Evolutionary conservation across 2,329 filamentous ascomycete species (phyloP), one percentile per base, ranked within the genome.

Genomic region (Dendryphion nanum): DNA sequence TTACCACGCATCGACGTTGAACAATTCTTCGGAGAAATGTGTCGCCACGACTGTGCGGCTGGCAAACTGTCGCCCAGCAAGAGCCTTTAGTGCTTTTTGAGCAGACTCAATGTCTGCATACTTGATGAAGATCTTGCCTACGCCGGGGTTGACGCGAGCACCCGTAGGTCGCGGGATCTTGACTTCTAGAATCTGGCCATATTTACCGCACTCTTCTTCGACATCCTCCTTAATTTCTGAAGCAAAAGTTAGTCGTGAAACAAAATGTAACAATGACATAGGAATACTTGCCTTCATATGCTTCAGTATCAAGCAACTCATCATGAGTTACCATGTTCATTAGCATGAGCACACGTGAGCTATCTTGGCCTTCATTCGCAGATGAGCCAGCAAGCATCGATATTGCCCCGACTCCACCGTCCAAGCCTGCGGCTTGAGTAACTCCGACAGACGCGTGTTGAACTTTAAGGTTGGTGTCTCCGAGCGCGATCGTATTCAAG

Each of bases 311-410:
- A 69, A 96, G 82, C 17, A 98, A 74, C 68, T 98, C 93, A 55
- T 98, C 93, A 0, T 89, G 78, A 0, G 93, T 98, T 23, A 98
- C 91, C 93, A 98, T 98, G 73, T 98, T 98, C 59, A 98, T 79
- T 45, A 98, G 74, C 69, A 95, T 91, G 44, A 98, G 66, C 13
- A 98, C 91, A 39, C 87, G 81, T 49, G 86, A 86, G 43, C 84
- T 82, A 52, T 95, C 89, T 21, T 86, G 74, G 21, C 53, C 45
- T 43, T 90, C 86, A 39, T 78, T 78, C 24, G 86, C 85, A 3
- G 83, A 88, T 15, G 93, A 95, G 41, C 91, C 90, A 24, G 93
- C 93, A 55, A 98, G 86, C 79, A 96, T 89, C 35, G 90, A 95
- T 83, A 98, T 97, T 47, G 93, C 93, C 53, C 93, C 94, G 46